A percentile compares a stretch with the other conserved stretches of the same genome.
phyloP scores from a whole-genome alignment of 345 rosid species.

The Jatropha curcas region DNA sequence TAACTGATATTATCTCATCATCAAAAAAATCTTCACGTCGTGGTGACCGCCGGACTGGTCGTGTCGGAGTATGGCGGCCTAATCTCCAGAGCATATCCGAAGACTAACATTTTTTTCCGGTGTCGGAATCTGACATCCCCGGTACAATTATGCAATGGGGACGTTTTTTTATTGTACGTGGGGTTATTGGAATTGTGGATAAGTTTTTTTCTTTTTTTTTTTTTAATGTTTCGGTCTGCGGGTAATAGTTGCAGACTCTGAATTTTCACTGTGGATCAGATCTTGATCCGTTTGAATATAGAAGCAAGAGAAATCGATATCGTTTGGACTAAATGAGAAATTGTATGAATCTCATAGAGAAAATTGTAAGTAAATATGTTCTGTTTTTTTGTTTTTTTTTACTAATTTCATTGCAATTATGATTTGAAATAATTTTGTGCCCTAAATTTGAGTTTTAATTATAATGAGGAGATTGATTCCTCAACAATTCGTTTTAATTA shows the following conservation, averaged over 20 bases:
- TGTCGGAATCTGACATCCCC: conserved; percentile 8
- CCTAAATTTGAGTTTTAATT: too few species aligned
- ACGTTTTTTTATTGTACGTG: conserved; percentile 17
- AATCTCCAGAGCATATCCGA: conserved; percentile 76
- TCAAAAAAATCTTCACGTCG: conserved; percentile 50
- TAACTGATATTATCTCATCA: conserved; percentile 27
- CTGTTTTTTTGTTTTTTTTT: neutral
- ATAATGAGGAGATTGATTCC: neutral
- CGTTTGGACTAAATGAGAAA: neutral
- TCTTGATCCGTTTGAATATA: conserved; percentile 3
- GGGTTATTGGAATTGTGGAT: conserved; percentile 19
- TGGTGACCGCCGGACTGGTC: conserved; percentile 49
- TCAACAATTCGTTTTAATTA: too few species aligned
- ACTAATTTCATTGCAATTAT: neutral
- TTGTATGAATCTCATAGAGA: neutral
- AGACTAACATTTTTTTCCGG: conserved; percentile 41
- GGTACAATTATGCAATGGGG: neutral
- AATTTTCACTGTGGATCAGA: conserved; percentile 11
- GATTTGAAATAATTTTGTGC: neutral
- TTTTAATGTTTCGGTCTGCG: conserved; percentile 34
- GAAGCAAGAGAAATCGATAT: neutral
- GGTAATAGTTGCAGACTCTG: conserved; percentile 40
- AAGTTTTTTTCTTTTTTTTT: conserved; percentile 1
- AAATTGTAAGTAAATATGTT: neutral
- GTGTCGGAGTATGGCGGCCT: conserved; percentile 65